A percentile compares a stretch with the other conserved stretches of the same genome.
Conservation (phyloP, 805 yeast genomes). For the Spathaspora gorwiae region DNA sequence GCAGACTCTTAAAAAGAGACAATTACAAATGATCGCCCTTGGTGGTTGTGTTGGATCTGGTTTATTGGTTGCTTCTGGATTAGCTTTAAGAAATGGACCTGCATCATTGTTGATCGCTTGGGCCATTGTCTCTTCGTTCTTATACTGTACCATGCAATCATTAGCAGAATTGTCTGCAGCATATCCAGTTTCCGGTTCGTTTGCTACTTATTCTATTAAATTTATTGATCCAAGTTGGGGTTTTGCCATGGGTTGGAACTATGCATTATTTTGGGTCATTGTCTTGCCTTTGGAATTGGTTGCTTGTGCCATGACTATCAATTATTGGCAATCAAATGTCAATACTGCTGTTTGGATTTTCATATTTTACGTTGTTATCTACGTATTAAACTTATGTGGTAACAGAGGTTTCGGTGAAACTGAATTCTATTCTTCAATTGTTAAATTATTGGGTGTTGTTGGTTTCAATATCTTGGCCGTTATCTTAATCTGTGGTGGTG, state of each 20-base stretch:
- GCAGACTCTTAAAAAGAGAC: constrained; percentile 25
- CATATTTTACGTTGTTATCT: constrained; percentile 32
- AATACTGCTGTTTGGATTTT: constrained; percentile 41
- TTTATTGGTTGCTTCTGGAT: constrained; percentile 36
- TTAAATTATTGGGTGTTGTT: constrained; percentile 34
- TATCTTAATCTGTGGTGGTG: constrained; percentile 38
- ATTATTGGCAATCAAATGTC: constrained; percentile 35
- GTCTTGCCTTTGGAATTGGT: constrained; percentile 41
- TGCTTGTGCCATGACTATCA: constrained; percentile 37
- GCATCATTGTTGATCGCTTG: constrained; percentile 27
- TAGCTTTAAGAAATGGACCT: constrained; percentile 27
- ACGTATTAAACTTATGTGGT: constrained; percentile 30
- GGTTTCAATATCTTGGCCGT: constrained; percentile 40
- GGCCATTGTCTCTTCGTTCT: constrained; percentile 36
- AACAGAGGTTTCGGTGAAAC: constrained; percentile 36
- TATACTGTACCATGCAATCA: constrained; percentile 42
- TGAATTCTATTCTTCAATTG: constrained; percentile 31
- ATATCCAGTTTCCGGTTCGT: constrained; percentile 38
- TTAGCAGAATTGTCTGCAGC: constrained; percentile 37
- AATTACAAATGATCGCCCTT: constrained; percentile 35
- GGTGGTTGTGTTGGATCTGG: constrained; percentile 43
- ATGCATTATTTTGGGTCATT: constrained; percentile 41
- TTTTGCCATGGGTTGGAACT: constrained; percentile 44
- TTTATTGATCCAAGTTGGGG: constrained; percentile 44
- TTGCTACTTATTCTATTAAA: constrained; percentile 36